Base-by-base conservation (phyloP, 2,329 filamentous ascomycete genomes). In the Rutstroemia sp. region DNA sequence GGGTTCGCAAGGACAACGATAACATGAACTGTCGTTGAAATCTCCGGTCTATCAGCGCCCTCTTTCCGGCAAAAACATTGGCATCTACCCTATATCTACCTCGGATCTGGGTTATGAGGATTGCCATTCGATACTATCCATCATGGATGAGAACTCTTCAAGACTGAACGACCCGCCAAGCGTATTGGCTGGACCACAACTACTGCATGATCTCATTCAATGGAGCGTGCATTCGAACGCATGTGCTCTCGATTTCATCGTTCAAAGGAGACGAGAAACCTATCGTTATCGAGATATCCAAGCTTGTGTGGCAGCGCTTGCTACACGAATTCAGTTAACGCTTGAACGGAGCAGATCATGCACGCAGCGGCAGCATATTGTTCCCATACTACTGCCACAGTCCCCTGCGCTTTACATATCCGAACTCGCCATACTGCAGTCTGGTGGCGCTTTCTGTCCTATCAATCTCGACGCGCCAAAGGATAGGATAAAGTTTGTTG, bases 401-500 rank as follows among this genome's bases (percentile, higher is more conserved):
- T 87, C 82, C 14, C 82, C 86, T 9, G 79, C 85, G 48, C 77
- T 96, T 23, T 96, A 96, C 70, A 78, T 94, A 56, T 78, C 88
- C 1, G 80, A 89, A 60, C 71, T 96, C 46, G 90, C 86, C 3
- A 81, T 92, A 53, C 75, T 96, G 48, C 91, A 92, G 70, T 84
- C 85, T 12, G 92, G 92, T 6, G 88, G 81, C 38, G 90, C 90
- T 0, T 96, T 96, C 65, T 96, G 91, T 62, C 91, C 92, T 0
- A 74, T 96, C 56, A 87, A 87, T 59, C 77, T 88, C 49, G 91
- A 95, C 70, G 82, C 86, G 0, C 92, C 92, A 0, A 70, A 76
- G 4, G 90, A 95, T 53, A 79, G 92, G 49, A 77, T 95, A 45
- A 81, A 78, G 51, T 96, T 95, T 68, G 92, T 96, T 50, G 71